Conservation (phyloP, 768 basidiomycete species). For the Trichaptum fuscoviolaceum region DNA sequence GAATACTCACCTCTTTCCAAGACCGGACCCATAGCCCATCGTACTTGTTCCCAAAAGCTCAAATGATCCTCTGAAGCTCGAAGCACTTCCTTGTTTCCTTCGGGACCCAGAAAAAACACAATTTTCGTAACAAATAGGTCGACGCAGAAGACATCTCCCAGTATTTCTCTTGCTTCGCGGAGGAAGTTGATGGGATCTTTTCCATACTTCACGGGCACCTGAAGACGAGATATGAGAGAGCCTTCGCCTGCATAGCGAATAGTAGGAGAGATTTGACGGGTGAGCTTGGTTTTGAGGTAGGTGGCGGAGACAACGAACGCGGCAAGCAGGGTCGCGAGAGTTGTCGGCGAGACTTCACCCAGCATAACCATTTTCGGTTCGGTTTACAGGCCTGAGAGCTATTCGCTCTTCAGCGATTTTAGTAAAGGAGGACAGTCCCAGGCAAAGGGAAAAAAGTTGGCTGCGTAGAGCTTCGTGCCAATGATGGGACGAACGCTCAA, state of each 20-base stretch:
- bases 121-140: not conserved
- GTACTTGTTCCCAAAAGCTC: conserved; percentile 4
- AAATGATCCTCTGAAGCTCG: conserved; percentile 3
- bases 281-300: not conserved
- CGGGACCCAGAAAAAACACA: not conserved
- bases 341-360: not conserved
- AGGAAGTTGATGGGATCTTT: conserved; percentile 1
- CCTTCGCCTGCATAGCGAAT: conserved; percentile 2
- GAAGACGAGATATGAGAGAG: not conserved
- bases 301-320: not conserved
- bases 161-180: not conserved
- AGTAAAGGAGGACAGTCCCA: no score
- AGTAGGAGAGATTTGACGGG: not conserved
- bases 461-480: no score
- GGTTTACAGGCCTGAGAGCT: no score
- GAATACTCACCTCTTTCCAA: not conserved
- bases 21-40: not conserved
- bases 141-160: conserved; percentile 3
- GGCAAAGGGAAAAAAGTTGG: no score
- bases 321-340: not conserved
- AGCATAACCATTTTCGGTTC: no score
- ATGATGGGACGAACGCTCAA: no score
- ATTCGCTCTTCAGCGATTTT: no score
- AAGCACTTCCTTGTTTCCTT: conserved; percentile 4
- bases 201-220: conserved; percentile 2